A percentile compares a stretch with the other conserved stretches of the same genome.
Conservation (phyloP, 345 rosid species). For the Moringa oleifera region DNA sequence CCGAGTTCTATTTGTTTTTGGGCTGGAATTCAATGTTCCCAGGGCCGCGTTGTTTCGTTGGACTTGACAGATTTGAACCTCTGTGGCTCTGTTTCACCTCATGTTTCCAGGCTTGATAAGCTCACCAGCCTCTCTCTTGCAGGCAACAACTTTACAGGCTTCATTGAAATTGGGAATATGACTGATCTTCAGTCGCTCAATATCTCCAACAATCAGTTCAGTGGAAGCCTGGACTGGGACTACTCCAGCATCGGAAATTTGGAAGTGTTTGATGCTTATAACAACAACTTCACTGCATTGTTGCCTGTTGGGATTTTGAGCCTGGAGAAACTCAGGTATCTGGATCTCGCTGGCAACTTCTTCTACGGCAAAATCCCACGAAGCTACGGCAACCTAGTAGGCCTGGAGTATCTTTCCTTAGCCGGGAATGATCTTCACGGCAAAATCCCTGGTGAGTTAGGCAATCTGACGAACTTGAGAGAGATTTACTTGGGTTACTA, state of each 20-base stretch:
- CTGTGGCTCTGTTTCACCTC: constrained; percentile 42
- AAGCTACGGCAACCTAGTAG: constrained; percentile 32
- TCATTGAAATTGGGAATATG: constrained; percentile 35
- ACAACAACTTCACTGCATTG: constrained; percentile 50
- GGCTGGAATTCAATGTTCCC: constrained; percentile 43
- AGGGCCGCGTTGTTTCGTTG: constrained; percentile 41
- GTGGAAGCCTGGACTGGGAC: constrained; percentile 45
- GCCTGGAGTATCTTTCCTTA: constrained; percentile 44
- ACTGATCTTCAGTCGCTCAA: constrained; percentile 39
- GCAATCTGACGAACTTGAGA: constrained; percentile 45
- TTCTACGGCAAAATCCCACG: constrained; percentile 47
- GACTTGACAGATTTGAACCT: constrained; percentile 53
- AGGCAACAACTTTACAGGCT: constrained; percentile 47
- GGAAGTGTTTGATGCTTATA: constrained; percentile 43
- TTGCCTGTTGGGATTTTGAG: constrained; percentile 38
- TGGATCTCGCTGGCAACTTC: constrained; percentile 70
- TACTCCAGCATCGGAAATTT: constrained; percentile 32
- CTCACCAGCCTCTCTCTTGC: constrained; percentile 52
- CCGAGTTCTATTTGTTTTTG: constrained; percentile 60
- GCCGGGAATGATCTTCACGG: constrained; percentile 57
- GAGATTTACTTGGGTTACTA: constrained; percentile 55
- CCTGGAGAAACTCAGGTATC: constrained; percentile 32
- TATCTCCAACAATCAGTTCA: constrained; percentile 51
- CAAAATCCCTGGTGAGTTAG: constrained; percentile 46
- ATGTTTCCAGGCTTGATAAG: constrained; percentile 34